These are phyloP conservation scores for Cladosporium sp. DNA, from an alignment of 2,329 filamentous ascomycete genomes.

Conservation along the genomic window DNA sequence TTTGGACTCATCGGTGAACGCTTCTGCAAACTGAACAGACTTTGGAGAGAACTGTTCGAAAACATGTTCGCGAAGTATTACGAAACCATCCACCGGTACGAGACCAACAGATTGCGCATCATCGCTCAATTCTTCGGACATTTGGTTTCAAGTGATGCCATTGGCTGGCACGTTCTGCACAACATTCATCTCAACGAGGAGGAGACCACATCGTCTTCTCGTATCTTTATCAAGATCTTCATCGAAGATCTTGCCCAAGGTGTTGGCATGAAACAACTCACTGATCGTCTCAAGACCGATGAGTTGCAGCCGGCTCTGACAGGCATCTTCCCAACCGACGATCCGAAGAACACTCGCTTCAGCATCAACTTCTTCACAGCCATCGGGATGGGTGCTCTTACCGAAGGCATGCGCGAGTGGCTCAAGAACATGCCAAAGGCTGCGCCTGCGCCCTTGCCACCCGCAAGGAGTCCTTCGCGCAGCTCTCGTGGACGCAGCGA, in stretches of 20 bases:
- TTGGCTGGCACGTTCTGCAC: slow-evolving; percentile 87
- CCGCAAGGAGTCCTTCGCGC: slow-evolving; percentile 42
- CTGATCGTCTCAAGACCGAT: slow-evolving; percentile 72
- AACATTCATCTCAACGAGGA: slow-evolving; percentile 90
- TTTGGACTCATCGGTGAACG: slow-evolving; percentile 91
- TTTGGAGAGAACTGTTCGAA: slow-evolving; percentile 93
- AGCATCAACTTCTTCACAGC: slow-evolving; percentile 99
- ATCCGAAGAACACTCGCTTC: slow-evolving; percentile 86
- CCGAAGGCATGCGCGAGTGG: slow-evolving; percentile 89
- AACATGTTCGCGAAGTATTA: slow-evolving; percentile 89
- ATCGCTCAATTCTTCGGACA: slow-evolving; percentile 94
- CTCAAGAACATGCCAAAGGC: slow-evolving; percentile 88
- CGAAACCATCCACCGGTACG: slow-evolving; percentile 94
- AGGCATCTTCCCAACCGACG: slow-evolving; percentile 86
- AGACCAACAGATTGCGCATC: slow-evolving; percentile 91
- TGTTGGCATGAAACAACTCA: slow-evolving; percentile 75
- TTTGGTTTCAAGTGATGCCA: slow-evolving; percentile 78
- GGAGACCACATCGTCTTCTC: slow-evolving; percentile 90
- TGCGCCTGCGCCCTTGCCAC: slow-evolving; percentile 63
- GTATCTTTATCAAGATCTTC: slow-evolving; percentile 97
- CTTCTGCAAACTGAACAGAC: slow-evolving; percentile 90
- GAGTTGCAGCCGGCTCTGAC: slow-evolving; percentile 71
- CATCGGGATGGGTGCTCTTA: slow-evolving; percentile 91
- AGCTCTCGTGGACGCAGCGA: slow-evolving; percentile 58
- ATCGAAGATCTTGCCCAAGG: slow-evolving; percentile 90